Evolutionary conservation across 768 basidiomycete species (phyloP).

Genomic region (Boletus subcaerulescens): DNA sequence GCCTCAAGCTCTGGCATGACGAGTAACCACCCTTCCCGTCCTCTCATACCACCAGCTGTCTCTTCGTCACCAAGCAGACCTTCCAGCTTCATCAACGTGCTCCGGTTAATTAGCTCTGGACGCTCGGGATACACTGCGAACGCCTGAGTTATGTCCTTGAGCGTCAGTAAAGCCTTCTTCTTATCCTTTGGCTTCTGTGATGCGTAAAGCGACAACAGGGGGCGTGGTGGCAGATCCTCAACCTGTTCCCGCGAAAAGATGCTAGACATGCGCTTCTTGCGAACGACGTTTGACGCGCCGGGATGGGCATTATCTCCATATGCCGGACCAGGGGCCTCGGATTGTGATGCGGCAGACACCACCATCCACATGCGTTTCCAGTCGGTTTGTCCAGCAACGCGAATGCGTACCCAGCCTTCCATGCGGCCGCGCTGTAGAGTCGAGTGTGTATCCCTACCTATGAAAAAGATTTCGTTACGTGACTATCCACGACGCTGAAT

Average conservation of each 20-base stretch:
- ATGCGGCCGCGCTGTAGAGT: slow-evolving; percentile 69
- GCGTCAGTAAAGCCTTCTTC: slow-evolving; percentile 67
- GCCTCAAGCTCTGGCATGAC: slow-evolving; percentile 85
- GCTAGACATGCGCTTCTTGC: slow-evolving; percentile 55
- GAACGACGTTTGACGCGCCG: slow-evolving; percentile 19
- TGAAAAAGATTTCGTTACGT: slow-evolving; percentile 10
- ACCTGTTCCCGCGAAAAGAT: slow-evolving; percentile 57
- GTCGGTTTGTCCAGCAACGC: slow-evolving; percentile 95
- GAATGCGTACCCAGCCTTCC: slow-evolving; percentile 90
- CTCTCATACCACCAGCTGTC: slow-evolving; percentile 62
- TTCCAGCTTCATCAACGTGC: slow-evolving; percentile 90
- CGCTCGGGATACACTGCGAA: slow-evolving; percentile 96
- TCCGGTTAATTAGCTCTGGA: slow-evolving; percentile 85
- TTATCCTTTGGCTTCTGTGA: slow-evolving; percentile 71
- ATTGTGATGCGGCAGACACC: slow-evolving; percentile 49
- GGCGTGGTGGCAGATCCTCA: slow-evolving; percentile 34
- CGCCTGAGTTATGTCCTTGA: slow-evolving; percentile 72
- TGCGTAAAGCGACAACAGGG: slow-evolving; percentile 55
- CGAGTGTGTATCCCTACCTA: slow-evolving; percentile 51
- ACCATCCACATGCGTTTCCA: slow-evolving; percentile 93
- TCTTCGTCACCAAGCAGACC: slow-evolving; percentile 78
- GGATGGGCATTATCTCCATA: slow-evolving; percentile 29
- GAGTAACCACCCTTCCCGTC: slow-evolving; percentile 80
- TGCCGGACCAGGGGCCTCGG: slow-evolving; percentile 20
- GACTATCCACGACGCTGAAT: slow-evolving; percentile 25